Base-by-base conservation (phyloP, 345 rosid species). In the Carallia brachiata region DNA sequence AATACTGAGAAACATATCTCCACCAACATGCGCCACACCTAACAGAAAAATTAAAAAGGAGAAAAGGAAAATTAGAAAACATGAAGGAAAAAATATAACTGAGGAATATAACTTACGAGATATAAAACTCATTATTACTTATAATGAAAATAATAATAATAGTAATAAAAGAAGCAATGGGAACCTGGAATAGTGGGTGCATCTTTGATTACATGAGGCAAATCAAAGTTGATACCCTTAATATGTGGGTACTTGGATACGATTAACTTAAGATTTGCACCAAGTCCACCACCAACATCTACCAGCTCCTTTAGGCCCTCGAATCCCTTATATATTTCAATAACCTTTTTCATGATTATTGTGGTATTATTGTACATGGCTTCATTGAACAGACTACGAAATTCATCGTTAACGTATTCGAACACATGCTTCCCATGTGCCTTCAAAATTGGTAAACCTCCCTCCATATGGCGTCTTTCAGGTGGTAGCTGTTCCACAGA, bases 1-100 rank as follows among this genome's bases (percentile, higher is more conserved):
- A 62, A 74, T 52, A 58, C 36, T 32, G 8, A 15, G 52, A 34
- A 78, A 70, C 82, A 78, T 78, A 19, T 64, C 67, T 59, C 78
- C 82, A 8, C 75, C 75, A n/a, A 70, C 73, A 58, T 78, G 78
- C 60, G 70, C 60, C n/a, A 78, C 55, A 13, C 78, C 81, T 78
- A 54, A 44, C 27, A 7, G 40, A 5, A 40, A 2, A 27, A 1
- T 10, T 5, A 37, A 18, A 7, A 23, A 13, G 3, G 3, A 19
- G 1, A 8, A 7, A 10, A 13, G n/a, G 23, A 12, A 2, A 36
- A 18, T 39, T 36, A 3, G 57, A 5, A 44, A 6, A 28, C 4
- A 27, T 10, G 17, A 32, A 17, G 27, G 13, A 10, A 56, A 1
- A 9, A 2, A 6, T 8, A 15, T 7, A 27, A 10, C 16, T 3